Conservation (phyloP, 352 stramenopile genomes). For the Pilasporangium apinafurcum region DNA sequence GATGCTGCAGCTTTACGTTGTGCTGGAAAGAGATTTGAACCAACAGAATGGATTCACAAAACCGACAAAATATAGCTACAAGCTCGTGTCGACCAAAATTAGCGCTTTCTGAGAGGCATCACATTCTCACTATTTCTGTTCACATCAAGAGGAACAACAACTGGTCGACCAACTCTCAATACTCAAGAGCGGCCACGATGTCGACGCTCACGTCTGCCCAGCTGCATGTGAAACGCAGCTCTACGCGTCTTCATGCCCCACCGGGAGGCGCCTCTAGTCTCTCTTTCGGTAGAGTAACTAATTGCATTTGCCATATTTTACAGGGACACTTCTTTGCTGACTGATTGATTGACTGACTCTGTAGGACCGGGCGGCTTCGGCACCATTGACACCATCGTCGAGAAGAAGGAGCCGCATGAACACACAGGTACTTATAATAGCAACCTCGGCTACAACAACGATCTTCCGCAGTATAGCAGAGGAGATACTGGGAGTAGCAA, state of each 20-base stretch:
- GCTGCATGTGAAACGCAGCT: constrained; percentile 72
- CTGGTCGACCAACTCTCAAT: constrained; percentile 10
- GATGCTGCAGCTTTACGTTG: neutral
- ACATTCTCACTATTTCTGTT: too few relatives aligned
- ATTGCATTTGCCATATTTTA: too few relatives aligned
- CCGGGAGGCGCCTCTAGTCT: constrained; percentile 60
- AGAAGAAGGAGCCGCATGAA: neutral
- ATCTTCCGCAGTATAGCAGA: too few relatives aligned
- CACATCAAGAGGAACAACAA: too few relatives aligned
- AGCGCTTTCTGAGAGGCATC: too few relatives aligned
- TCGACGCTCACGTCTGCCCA: constrained; percentile 75
- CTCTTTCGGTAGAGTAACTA: constrained; percentile 70
- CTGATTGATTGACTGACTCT: neutral
- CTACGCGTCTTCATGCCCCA: constrained; percentile 62
- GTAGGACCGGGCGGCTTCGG: constrained; percentile 38
- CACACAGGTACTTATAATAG: neutral
- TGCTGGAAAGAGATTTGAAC: neutral
- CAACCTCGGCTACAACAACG: constrained; percentile 2
- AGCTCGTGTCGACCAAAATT: too few relatives aligned
- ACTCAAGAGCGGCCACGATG: constrained; percentile 22
- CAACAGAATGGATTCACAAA: too few relatives aligned
- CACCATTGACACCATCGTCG: constrained; percentile 17
- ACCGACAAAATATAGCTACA: too few relatives aligned
- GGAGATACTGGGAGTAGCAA: too few relatives aligned
- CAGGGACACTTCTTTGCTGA: neutral